These are phyloP conservation scores for Flueggea neowawraea DNA, from an alignment of 441 rosid genomes.

Conservation along the genomic window DNA sequence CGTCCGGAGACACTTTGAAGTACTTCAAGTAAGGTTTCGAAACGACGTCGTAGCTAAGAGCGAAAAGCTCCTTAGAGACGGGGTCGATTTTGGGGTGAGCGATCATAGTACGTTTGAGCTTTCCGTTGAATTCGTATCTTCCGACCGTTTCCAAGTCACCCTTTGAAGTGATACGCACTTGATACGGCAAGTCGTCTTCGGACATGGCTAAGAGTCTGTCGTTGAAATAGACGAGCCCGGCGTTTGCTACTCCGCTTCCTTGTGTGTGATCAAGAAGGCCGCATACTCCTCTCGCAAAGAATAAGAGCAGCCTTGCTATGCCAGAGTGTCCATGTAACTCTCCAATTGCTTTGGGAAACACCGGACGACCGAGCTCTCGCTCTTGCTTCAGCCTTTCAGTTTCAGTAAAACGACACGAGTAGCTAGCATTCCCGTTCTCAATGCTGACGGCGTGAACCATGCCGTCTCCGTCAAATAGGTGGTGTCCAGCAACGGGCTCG, in stretches of 20 bases:
- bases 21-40: slow-evolving; percentile 60
- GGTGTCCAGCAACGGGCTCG: slow-evolving; percentile 72
- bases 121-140: slow-evolving; percentile 46
- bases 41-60: slow-evolving; percentile 64
- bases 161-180: slow-evolving; percentile 38
- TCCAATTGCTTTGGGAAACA: slow-evolving; percentile 81
- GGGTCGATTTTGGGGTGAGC: slow-evolving; percentile 93
- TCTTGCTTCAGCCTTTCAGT: slow-evolving; percentile 65
- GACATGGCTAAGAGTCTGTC: slow-evolving; percentile 77
- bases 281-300: slow-evolving; percentile 50
- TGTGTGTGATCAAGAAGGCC: slow-evolving; percentile 51
- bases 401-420: slow-evolving; percentile 75
- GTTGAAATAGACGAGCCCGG: slow-evolving; percentile 68
- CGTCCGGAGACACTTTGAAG: slow-evolving; percentile 51
- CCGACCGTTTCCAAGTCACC: slow-evolving; percentile 67
- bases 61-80: slow-evolving; percentile 47
- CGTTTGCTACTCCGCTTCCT: slow-evolving; percentile 86
- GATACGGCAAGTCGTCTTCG: slow-evolving; percentile 78
- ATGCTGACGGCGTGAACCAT: slow-evolving; percentile 75
- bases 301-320: slow-evolving; percentile 54
- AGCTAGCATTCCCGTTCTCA: slow-evolving; percentile 48
- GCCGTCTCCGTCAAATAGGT: slow-evolving; percentile 81
- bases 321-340: slow-evolving; percentile 86
- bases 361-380: slow-evolving; percentile 45
- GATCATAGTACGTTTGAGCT: slow-evolving; percentile 58